These are phyloP conservation scores for Vitrella brassicaformis DNA, from an alignment of 73 alveolate species.

Conservation along the genomic window DNA sequence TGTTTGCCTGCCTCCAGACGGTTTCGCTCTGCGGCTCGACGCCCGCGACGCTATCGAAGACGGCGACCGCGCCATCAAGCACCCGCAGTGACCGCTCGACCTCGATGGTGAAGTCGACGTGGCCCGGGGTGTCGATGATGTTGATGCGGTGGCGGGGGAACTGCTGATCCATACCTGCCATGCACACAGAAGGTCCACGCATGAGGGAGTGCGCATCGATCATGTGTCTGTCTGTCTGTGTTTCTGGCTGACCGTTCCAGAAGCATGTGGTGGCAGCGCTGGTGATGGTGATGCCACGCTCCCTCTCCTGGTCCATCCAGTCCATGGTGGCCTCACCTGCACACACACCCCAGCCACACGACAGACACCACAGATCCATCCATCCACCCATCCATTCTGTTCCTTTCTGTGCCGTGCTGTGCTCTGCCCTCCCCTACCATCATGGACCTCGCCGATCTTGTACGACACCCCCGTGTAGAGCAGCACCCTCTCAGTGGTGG, in stretches of 20 bases:
- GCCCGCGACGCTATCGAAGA: conserved; percentile 85
- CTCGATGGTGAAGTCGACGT: conserved; percentile 93
- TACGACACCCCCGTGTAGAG: conserved; percentile 35
- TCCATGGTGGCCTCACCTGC: conserved; percentile 39
- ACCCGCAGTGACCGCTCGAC: conserved; percentile 96
- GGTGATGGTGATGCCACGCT: conserved; percentile 86
- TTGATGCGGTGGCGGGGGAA: conserved; percentile 41
- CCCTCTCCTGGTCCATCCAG: conserved; percentile 62
- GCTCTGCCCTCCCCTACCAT: too few relatives aligned
- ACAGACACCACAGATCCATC: not conserved
- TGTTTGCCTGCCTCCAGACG: conserved; percentile 80
- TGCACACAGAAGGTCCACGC: not conserved
- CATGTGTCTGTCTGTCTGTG: not conserved
- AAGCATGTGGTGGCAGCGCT: conserved; percentile 85
- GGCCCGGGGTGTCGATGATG: conserved; percentile 93
- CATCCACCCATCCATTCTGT: too few relatives aligned
- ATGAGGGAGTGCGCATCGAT: not conserved
- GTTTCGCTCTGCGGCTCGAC: conserved; percentile 86
- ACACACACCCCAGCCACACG: too few relatives aligned
- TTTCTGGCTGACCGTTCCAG: conserved; percentile 65
- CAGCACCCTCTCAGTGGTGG: conserved; percentile 82
- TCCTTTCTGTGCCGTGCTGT: too few relatives aligned
- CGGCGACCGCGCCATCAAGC: conserved; percentile 81
- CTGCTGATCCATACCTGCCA: not conserved
- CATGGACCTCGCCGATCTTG: conserved; percentile 33